phyloP scores from a whole-genome alignment of 495 filamentous ascomycete genomes.

The Penicillium pancosmium region DNA sequence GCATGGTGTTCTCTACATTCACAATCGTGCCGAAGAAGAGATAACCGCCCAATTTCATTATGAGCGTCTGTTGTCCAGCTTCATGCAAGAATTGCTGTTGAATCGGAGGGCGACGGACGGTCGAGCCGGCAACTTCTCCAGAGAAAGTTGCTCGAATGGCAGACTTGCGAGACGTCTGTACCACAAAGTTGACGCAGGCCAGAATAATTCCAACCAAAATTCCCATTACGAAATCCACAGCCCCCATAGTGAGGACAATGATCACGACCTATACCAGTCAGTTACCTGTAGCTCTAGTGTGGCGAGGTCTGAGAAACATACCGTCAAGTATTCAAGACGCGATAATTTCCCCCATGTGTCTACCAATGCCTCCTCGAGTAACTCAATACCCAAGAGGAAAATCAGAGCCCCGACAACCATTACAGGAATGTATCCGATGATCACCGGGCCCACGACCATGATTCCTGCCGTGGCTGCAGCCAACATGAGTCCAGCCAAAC shows the following conservation, averaged over 20 bases:
- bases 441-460: constrained; percentile 78
- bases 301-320: constrained; percentile 31
- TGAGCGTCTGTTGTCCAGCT: constrained; percentile 82
- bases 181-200: constrained; percentile 86
- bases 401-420: constrained; percentile 97
- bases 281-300: background rate
- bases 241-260: constrained; percentile 96
- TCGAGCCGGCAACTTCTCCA: constrained; percentile 84
- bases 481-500: constrained; percentile 83
- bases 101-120: constrained; percentile 84
- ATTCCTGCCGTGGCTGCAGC: constrained; percentile 78
- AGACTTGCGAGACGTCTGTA: constrained; percentile 86
- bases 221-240: constrained; percentile 92
- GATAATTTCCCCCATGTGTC: constrained; percentile 86
- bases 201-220: constrained; percentile 90
- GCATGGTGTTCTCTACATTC: constrained; percentile 84
- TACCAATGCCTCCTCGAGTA: constrained; percentile 84
- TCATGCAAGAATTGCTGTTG: constrained; percentile 85
- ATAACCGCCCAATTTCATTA: constrained; percentile 89
- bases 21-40: constrained; percentile 98
- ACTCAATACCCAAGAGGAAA: constrained; percentile 88
- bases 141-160: constrained; percentile 86
- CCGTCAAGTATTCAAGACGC: constrained; percentile 84
- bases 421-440: constrained; percentile 92
- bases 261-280: constrained; percentile 63